Base-by-base conservation (phyloP, 345 rosid species). In the Dovyalis caffra region DNA sequence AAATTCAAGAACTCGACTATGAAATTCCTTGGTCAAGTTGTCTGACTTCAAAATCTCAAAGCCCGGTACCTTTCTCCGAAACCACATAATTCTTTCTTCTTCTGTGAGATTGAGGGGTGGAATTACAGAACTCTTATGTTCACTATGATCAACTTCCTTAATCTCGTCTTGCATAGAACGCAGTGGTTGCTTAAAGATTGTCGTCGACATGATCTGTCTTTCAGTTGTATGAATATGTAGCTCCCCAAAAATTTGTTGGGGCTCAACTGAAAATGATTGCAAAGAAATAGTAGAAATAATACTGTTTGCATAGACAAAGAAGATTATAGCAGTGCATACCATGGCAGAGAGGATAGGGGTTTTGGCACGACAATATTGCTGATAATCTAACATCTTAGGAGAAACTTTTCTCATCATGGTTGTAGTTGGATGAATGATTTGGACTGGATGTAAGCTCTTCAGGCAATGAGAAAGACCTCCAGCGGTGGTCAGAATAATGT, bases 31-130 rank as follows among this genome's bases (percentile, higher is more conserved):
- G 29, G 90, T 83, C 60, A 81, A 20, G 53, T 84, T 69, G 16
- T 85, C 80, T 32, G 97, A 85, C 81, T 70, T 82, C 78, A 94
- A 83, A 69, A 90, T 81, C 73, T 84, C 87, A 35, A 85, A 74
- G 1, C 84, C 83, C 0, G 68, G 74, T 18, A 87, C 80, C 79
- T 85, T 89, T 0, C 70, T 68, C 8, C 82, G 76, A 72, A 91
- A 86, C 92, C 92, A 83, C 20, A 74, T 77, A 1, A 85, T 84
- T 66, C 90, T 85, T 45, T 84, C 81, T 63, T 79, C 83, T 75
- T 83, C 85, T 33, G 89, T 80, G 35, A 64, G 77, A 82, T 83
- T 83, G 32, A 43, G 64, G 0, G 91, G 90, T 73, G 92, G 88
- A 37, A 80, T 70, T 69, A 86, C 61, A 71, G 90, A 72, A 29